A percentile compares a stretch with the other conserved stretches of the same genome.
Conservation (phyloP, 257 asterid species). For the Mentha longifolia region DNA sequence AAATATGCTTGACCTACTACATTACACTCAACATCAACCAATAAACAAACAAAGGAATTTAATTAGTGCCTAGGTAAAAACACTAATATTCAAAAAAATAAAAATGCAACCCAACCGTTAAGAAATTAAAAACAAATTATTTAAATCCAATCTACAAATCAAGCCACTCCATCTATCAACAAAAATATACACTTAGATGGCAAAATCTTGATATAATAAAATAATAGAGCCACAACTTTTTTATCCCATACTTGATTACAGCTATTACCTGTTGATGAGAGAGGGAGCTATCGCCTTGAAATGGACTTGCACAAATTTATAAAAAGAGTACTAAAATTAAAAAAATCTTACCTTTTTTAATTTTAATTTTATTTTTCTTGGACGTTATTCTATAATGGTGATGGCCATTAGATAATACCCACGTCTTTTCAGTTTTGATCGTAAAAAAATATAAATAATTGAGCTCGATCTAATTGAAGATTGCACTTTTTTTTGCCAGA, state of each 20-base stretch:
- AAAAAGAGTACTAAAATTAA: neutral
- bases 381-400: neutral
- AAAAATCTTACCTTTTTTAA: neutral
- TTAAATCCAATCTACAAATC: slow-evolving; percentile 13
- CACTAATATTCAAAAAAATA: neutral
- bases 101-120: neutral
- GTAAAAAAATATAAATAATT: neutral
- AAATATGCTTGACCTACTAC: no score
- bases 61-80: neutral
- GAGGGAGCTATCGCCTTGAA: slow-evolving; percentile 11
- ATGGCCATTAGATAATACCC: slow-evolving; percentile 28
- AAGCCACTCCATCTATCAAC: slow-evolving; percentile 15
- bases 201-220: neutral
- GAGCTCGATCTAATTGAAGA: slow-evolving; percentile 17
- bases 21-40: no score
- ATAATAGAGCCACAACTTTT: slow-evolving; percentile 20
- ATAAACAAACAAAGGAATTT: no score
- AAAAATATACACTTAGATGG: neutral
- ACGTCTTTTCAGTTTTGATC: slow-evolving; percentile 13
- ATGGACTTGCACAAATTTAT: slow-evolving; percentile 27
- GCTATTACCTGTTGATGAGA: slow-evolving; percentile 27
- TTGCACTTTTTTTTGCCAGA: slow-evolving; percentile 26
- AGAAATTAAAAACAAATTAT: neutral
- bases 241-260: slow-evolving; percentile 42
- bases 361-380: neutral